Base-by-base conservation (phyloP, 192 early-diverging fungal genomes). In the Mycoemilia scoparia region DNA sequence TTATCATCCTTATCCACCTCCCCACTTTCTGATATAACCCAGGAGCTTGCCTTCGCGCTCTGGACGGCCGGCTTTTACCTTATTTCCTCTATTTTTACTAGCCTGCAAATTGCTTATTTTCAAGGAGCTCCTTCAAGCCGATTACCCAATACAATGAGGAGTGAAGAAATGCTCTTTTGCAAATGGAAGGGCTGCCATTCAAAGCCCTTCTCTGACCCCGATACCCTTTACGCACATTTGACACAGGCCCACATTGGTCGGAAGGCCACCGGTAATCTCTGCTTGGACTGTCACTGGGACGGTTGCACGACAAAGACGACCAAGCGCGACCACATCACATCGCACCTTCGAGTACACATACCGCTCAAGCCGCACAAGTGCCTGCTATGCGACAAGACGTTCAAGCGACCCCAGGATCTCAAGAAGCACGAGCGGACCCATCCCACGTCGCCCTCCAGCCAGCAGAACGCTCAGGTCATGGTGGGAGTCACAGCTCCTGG, bases 321-420 rank as follows among this genome's bases (percentile, higher is more conserved):
- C 13, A 97, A 97, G 67, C 63, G 92, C 42, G 92, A 97, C 56
- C 92, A 97, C 51, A 81, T 95, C 31, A 97, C 89, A n/a, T 82
- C 77, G n/a, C 92, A 97, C 46, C 57, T 93, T 41, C 67, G 88
- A 36, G 79, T 90, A 28, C 92, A 97, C 51, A 74, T 97, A 4
- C 74, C 84, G 5, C 69, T 86, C 13, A 92, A 92, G 60, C 92
- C 92, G 5, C 73, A 86, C 59, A 56, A 58, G 19, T 96, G 92
- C 60, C 39, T 46, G 31, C 80, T 82, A 28, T 90, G 87, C 57
- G 48, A 60, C 20, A 84, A 87, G 47, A 49, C 76, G 5, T 93
- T 90, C 60, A 93, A 93, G 61, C 70, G 86, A n/a, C 84, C 83
- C 8, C 89, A 93, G 66, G 89, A 93, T 51, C 54, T 93, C 49